Base-by-base conservation (phyloP, 2,329 filamentous ascomycete species). In the Ciborinia camelliae region DNA sequence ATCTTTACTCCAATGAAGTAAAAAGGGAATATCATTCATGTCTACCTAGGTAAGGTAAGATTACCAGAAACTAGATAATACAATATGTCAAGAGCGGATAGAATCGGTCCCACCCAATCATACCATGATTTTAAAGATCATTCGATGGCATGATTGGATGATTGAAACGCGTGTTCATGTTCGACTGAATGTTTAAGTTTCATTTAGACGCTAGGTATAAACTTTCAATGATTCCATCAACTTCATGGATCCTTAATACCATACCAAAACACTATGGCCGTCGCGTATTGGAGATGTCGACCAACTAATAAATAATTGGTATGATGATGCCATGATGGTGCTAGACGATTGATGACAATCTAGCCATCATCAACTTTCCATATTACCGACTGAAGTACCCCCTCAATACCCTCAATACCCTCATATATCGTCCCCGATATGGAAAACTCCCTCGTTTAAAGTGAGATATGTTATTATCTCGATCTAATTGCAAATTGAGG, bases 121-220 rank as follows among this genome's bases (percentile, higher is more conserved):
- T 45, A 45, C 54, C 39, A 58, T 14, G 30, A 47, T 32, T 52
- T n/a, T 9, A 8, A 20, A 23, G 12, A 58, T 58, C 12, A 35
- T 58, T 47, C 55, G 30, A 59, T 59, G 41, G 20, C 7, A 18
- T 58, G 28, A 35, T 47, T 58, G 54, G 39, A 43, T 28, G 28
- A 58, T 18, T 18, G 6, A 58, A 47, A 35, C 54, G 54, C 41
- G 28, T 47, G 30, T 47, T n/a, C n/a, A n/a, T n/a, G n/a, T n/a
- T 26, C n/a, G 26, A 58, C 35, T 23, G 30, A 45, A 23, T 20
- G 14, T 47, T 45, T 12, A 58, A 58, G 20, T 39, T 58, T 58
- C 26, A 32, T 14, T 30, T 45, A n/a, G n/a, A n/a, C n/a, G n/a
- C n/a, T 39, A 23, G 30, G 6, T 23, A 45, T 23, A 32, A 9